Conservation (phyloP, 2,329 filamentous ascomycete genomes). For the Trichoderma guizhouense region DNA sequence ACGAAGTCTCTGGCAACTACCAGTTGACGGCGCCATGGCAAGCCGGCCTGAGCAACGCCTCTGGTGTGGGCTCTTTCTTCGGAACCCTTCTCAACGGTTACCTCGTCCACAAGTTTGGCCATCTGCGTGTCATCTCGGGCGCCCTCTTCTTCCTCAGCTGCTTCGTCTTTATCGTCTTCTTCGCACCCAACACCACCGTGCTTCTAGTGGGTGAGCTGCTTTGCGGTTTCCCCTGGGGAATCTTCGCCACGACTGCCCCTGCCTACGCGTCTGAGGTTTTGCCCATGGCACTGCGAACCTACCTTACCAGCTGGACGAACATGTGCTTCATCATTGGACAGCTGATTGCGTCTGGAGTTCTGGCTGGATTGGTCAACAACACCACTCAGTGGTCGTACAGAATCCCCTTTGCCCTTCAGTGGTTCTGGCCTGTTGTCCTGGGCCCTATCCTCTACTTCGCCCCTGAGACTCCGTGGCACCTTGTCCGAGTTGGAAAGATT, state of each 20-base stretch:
- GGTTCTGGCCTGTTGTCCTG: constrained; percentile 45
- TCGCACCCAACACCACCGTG: constrained; percentile 36
- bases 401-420: constrained; percentile 48
- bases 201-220: constrained; percentile 44
- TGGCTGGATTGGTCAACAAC: constrained; percentile 28
- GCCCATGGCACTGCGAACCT: constrained; percentile 39
- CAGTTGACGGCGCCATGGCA: constrained; percentile 50
- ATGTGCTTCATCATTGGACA: constrained; percentile 48
- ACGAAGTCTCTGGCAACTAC: constrained; percentile 22
- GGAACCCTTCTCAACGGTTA: constrained; percentile 46
- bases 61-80: constrained; percentile 45
- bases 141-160: constrained; percentile 28
- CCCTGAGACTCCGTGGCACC: constrained; percentile 46
- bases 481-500: constrained; percentile 35
- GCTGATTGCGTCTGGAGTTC: constrained; percentile 38
- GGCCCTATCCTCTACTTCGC: constrained; percentile 39
- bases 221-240: constrained; percentile 45
- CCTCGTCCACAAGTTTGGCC: constrained; percentile 40
- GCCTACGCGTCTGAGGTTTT: constrained; percentile 46
- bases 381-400: constrained; percentile 43
- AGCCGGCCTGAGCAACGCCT: constrained; percentile 43
- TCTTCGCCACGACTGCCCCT: constrained; percentile 43
- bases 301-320: constrained; percentile 46
- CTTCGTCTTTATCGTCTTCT: constrained; percentile 48
- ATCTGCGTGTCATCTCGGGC: constrained; percentile 30